Percentiles rank a stretch among this genome's conserved stretches.
These are phyloP conservation scores for Gynandropsis gynandra DNA, from an alignment of 345 rosid species.

Conservation along the genomic window DNA sequence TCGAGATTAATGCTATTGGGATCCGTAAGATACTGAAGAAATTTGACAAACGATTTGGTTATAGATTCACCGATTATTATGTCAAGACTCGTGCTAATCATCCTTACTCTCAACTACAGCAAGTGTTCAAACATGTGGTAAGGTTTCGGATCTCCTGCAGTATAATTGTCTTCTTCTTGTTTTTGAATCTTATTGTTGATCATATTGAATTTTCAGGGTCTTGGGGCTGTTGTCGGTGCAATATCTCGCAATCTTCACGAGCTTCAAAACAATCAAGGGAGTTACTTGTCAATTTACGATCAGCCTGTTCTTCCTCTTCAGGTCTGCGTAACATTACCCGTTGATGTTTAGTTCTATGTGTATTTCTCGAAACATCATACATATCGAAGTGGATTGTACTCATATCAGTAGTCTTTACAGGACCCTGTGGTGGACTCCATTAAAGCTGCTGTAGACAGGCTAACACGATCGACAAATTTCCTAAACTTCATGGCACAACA, in stretches of 20 bases:
- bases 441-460: conserved; percentile 81
- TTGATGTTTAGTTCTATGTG: background rate
- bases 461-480: conserved; percentile 77
- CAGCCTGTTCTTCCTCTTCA: conserved; percentile 71
- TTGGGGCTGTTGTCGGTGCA: conserved; percentile 98
- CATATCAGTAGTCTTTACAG: conserved; percentile 28
- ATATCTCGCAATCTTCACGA: conserved; percentile 93
- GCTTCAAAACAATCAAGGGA: conserved; percentile 88
- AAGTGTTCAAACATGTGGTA: conserved; percentile 98
- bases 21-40: conserved; percentile 90
- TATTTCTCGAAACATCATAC: background rate
- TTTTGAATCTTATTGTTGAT: background rate
- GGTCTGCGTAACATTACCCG: conserved; percentile 43
- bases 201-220: conserved; percentile 45
- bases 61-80: conserved; percentile 79
- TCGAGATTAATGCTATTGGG: conserved; percentile 82
- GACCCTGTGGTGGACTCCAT: conserved; percentile 83
- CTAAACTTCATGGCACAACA: conserved; percentile 86
- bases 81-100: conserved; percentile 96
- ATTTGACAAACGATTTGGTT: conserved; percentile 87
- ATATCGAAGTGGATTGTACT: conserved; percentile 5
- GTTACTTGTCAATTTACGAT: conserved; percentile 86
- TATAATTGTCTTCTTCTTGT: background rate
- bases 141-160: conserved; percentile 11
- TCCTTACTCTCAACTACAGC: conserved; percentile 94